Percentiles rank a stretch among this genome's conserved stretches.
phyloP scores from a whole-genome alignment of 1,284 basidiomycete species.

The Irpex lacteus region DNA sequence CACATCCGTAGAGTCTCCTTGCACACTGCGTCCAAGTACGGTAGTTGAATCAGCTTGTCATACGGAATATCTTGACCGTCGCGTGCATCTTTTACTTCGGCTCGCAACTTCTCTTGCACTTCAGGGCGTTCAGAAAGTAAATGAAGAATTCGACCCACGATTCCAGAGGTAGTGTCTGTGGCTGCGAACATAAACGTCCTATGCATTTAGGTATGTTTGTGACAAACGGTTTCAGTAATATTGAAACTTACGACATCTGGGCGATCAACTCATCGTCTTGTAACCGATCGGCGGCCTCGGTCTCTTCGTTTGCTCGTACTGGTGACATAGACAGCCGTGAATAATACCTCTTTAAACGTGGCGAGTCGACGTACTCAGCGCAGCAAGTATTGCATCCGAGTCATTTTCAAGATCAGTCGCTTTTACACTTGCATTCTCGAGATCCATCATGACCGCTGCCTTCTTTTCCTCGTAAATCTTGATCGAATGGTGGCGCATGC shows the following conservation, averaged over 20 bases:
- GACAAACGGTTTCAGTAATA: neutral
- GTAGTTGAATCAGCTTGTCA: conserved; percentile 13
- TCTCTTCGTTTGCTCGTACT: conserved; percentile 14
- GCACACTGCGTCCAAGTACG: conserved; percentile 19
- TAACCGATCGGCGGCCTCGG: conserved; percentile 14
- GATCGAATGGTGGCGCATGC: neutral
- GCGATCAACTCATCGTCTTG: conserved; percentile 18
- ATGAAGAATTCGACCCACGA: conserved; percentile 14
- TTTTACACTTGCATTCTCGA: neutral
- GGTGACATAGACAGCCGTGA: neutral
- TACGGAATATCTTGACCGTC: conserved; percentile 11
- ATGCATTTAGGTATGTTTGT: neutral
- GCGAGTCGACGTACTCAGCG: neutral
- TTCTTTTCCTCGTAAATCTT: neutral
- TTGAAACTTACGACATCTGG: conserved; percentile 16
- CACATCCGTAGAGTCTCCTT: conserved; percentile 19
- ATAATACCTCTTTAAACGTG: neutral
- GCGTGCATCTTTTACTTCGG: conserved; percentile 13
- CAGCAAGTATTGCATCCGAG: neutral
- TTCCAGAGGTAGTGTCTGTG: conserved; percentile 17
- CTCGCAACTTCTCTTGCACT: conserved; percentile 15
- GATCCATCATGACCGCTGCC: neutral
- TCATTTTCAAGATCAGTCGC: neutral
- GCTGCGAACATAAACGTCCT: conserved; percentile 15
- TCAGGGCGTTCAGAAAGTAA: conserved; percentile 12